phyloP scores from a whole-genome alignment of 768 basidiomycete genomes.

The Saitozyma podzolica region DNA sequence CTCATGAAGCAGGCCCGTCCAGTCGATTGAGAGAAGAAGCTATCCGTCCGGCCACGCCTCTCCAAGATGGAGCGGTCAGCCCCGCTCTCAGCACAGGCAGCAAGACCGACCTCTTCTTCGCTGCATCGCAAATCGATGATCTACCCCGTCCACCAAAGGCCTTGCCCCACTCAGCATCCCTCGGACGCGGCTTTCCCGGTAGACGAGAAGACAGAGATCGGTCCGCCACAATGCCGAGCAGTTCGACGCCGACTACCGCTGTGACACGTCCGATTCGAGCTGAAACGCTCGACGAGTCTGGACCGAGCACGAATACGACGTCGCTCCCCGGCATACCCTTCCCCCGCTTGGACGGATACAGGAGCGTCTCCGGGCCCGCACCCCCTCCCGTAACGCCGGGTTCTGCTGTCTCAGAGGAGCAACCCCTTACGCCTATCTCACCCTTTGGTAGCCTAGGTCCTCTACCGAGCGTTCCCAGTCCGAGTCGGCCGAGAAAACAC shows the following conservation, averaged over 20 bases:
- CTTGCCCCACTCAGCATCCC: slow-evolving; percentile 7
- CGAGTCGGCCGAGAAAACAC: too few relatives aligned
- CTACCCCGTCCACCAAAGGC: slow-evolving; percentile 47
- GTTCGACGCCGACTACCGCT: slow-evolving; percentile 5
- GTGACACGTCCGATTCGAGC: too few relatives aligned
- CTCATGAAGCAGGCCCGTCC: neutral
- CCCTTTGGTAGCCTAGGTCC: too few relatives aligned
- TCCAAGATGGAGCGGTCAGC: slow-evolving; percentile 19
- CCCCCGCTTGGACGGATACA: too few relatives aligned
- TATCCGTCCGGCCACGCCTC: neutral
- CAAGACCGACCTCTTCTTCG: slow-evolving; percentile 50
- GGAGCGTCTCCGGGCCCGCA: too few relatives aligned
- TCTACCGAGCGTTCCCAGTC: too few relatives aligned
- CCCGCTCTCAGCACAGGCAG: slow-evolving; percentile 36
- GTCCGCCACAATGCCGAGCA: slow-evolving; percentile 13
- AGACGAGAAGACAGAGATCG: slow-evolving; percentile 9
- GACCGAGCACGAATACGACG: too few relatives aligned
- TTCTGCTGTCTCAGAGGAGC: too few relatives aligned
- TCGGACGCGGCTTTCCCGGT: slow-evolving; percentile 1
- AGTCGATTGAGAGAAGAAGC: slow-evolving; percentile 7
- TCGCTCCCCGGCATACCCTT: too few relatives aligned
- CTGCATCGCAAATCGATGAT: slow-evolving; percentile 20
- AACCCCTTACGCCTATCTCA: too few relatives aligned
- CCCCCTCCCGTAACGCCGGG: too few relatives aligned
- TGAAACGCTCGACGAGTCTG: too few relatives aligned